Evolutionary conservation across 208 protist species (phyloP).

Genomic region (Wallacemonas sp.): DNA sequence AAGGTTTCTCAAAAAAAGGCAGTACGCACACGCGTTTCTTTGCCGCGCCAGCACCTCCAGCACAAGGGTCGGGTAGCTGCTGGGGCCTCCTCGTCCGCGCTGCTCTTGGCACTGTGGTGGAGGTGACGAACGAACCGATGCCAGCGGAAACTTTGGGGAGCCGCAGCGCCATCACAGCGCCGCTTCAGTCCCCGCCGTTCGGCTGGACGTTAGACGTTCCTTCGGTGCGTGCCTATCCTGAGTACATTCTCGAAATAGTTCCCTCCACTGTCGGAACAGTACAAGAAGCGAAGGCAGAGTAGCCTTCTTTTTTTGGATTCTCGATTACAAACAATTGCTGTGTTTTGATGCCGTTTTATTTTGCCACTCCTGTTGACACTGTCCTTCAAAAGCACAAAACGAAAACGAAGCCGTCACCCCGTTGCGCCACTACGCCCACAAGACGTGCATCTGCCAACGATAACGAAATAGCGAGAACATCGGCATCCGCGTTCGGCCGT

Average conservation of each 20-base stretch:
- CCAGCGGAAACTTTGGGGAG: not conserved
- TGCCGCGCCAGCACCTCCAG: conserved; percentile 9
- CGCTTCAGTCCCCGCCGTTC: not conserved
- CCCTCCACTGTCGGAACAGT: not conserved
- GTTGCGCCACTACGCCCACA: too few species aligned
- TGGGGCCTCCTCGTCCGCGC: conserved; percentile 64
- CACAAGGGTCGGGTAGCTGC: conserved; percentile 7
- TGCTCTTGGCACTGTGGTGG: conserved; percentile 55
- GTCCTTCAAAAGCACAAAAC: too few species aligned
- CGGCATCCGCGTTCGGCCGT: too few species aligned
- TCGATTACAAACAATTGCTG: too few species aligned
- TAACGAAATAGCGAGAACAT: too few species aligned
- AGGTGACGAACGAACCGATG: conserved; percentile 22
- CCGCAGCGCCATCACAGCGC: conserved; percentile 8
- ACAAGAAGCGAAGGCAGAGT: not conserved
- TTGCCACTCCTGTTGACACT: too few species aligned
- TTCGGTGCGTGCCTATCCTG: conserved; percentile 49
- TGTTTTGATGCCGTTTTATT: too few species aligned
- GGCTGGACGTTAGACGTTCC: conserved; percentile 22
- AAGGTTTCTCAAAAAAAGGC: conserved; percentile 30
- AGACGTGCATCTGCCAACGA: too few species aligned
- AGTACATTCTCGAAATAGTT: conserved; percentile 42
- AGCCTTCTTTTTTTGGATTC: too few species aligned
- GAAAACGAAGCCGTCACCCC: too few species aligned
- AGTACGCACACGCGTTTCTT: conserved; percentile 7